Conservation (phyloP, 495 filamentous ascomycete species). For the Extremus antarcticus region DNA sequence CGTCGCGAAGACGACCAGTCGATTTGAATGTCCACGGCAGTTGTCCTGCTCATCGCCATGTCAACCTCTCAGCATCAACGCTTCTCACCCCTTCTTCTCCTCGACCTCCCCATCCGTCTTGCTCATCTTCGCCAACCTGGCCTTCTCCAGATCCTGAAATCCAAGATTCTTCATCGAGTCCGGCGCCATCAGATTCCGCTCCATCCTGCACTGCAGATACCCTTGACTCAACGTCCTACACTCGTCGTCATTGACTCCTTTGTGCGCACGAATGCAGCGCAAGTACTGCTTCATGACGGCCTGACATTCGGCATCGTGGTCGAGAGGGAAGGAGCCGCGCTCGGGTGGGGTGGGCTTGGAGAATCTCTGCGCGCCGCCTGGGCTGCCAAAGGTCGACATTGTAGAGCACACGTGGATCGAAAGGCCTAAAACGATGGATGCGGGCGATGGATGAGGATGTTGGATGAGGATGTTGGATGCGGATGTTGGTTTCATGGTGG, state of each 20-base stretch:
- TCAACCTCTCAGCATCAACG: not conserved
- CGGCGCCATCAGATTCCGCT: conserved; percentile 87
- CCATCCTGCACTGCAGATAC: conserved; percentile 89
- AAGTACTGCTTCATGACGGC: conserved; percentile 73
- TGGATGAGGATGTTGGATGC: too few species aligned
- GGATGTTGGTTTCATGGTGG: too few species aligned
- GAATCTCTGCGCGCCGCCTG: conserved; percentile 57
- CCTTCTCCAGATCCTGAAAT: conserved; percentile 42
- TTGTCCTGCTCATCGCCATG: too few species aligned
- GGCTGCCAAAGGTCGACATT: conserved; percentile 54
- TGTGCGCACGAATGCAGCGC: conserved; percentile 66
- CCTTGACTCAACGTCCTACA: conserved; percentile 77
- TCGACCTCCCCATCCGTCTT: not conserved
- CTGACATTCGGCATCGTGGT: conserved; percentile 96
- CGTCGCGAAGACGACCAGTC: too few species aligned
- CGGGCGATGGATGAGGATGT: too few species aligned
- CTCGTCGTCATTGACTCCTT: conserved; percentile 73
- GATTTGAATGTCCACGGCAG: too few species aligned
- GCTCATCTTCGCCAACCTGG: not conserved
- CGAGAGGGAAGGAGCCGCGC: conserved; percentile 90
- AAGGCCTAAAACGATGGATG: too few species aligned
- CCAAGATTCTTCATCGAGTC: conserved; percentile 91
- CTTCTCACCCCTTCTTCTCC: not conserved
- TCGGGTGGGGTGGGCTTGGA: conserved; percentile 78
- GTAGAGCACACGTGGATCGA: too few species aligned